These are phyloP conservation scores for Eucalyptus microcorys DNA, from an alignment of 345 rosid species.

Conservation along the genomic window DNA sequence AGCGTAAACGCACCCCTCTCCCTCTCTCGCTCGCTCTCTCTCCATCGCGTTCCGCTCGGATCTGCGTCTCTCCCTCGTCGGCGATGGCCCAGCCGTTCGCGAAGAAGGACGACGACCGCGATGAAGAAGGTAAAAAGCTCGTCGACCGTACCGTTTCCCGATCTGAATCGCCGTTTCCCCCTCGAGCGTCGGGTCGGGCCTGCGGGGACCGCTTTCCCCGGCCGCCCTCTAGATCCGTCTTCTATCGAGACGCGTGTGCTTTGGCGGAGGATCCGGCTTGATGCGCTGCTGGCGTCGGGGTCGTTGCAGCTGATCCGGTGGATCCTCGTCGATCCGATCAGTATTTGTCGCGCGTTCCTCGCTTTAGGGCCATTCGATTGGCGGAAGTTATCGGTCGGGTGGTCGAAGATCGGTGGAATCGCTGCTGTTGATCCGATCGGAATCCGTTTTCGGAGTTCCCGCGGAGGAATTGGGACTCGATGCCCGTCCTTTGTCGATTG, in stretches of 20 bases:
- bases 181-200: not conserved
- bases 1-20: not conserved
- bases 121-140: constrained; percentile 67
- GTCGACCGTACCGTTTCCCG: not conserved
- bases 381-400: not conserved
- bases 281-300: not conserved
- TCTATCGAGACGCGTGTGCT: not conserved
- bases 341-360: not conserved
- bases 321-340: not conserved
- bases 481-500: not conserved
- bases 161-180: not conserved
- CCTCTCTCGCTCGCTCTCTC: not conserved
- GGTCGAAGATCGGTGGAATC: not conserved
- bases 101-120: constrained; percentile 94
- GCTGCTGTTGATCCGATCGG: not conserved
- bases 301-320: not conserved
- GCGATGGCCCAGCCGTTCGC: constrained; percentile 91
- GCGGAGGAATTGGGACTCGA: not conserved
- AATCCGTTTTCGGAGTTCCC: not conserved
- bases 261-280: not conserved
- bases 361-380: not conserved
- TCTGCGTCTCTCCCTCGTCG: not conserved
- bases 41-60: not conserved
- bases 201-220: not conserved
- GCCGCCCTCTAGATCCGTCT: not conserved